Base-by-base conservation (phyloP, 371 early-diverging fungal species). In the Mortierella sp. region DNA sequence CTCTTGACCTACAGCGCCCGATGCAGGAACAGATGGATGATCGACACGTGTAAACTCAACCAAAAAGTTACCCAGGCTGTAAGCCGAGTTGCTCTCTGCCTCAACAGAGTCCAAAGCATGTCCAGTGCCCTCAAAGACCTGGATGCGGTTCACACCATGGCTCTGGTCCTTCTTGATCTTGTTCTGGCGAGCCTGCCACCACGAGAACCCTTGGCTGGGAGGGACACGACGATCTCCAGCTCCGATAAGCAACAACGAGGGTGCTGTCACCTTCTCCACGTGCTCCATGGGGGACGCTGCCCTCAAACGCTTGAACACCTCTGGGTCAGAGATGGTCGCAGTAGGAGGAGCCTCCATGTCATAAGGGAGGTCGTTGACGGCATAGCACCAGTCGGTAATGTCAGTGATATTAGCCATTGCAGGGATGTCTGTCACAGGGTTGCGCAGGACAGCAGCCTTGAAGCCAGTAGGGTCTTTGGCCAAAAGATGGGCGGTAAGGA, bases 391-490 rank as follows among this genome's bases (percentile, higher is more conserved):
- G 75, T 96, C 96, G 2, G 90, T 89, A 77, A 95, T 95, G 75
- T 95, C 95, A 24, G 92, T 88, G 68, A 88, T 87, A 6, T 90
- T 84, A 0, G 89, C 83, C 88, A 92, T 92, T n/a, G 89, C 90
- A 24, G 78, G 79, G n/a, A 96, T 84, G 79, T 93, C 91, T 68
- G 93, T 91, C 10, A 95, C 96, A 2, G 96, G 96, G 83, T 96
- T 96, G 35, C 95, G 90, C 77, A 96, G 73, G 3, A 92, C 90
- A n/a, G 88, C 82, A 5, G 90, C 94, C 38, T 89, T 90, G 84
- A 90, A 95, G 72, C 90, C 65, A 6, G 35, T 89, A 11, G 90
- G 90, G 71, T 88, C 80, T 43, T 43, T 51, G 24, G 7, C 65
- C 56, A 82, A 56, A 41, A 96, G 78, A 77, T 92, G 91, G 6